Conservation (phyloP, 2,329 filamentous ascomycete genomes). For the Cercospora sp. region DNA sequence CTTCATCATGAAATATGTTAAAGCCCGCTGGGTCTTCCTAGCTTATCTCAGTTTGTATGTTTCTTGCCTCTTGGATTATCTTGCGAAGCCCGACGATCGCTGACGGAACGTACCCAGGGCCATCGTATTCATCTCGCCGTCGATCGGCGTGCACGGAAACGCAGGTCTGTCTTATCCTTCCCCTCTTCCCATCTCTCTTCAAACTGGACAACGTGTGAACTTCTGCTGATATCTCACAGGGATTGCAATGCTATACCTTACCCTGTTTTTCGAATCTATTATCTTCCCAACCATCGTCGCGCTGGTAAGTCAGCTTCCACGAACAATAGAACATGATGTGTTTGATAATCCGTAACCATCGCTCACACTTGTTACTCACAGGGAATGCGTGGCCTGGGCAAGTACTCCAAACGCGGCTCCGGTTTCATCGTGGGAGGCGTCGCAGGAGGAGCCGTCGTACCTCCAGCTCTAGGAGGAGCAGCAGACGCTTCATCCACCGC, state of each 20-base stretch:
- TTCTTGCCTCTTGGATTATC: neutral
- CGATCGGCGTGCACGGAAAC: constrained; percentile 52
- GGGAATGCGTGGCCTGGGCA: constrained; percentile 63
- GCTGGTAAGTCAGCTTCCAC: too few relatives aligned
- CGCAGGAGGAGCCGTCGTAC: constrained; percentile 68
- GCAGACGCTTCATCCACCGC: constrained; percentile 56
- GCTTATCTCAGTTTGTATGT: constrained; percentile 58
- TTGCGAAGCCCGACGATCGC: neutral
- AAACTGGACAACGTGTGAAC: neutral
- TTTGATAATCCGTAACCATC: too few relatives aligned
- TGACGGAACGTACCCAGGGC: constrained; percentile 13
- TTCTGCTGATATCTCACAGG: constrained; percentile 52
- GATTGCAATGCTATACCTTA: constrained; percentile 61
- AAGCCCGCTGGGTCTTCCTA: constrained; percentile 70
- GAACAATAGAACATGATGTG: too few relatives aligned
- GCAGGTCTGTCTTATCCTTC: constrained; percentile 37
- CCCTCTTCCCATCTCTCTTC: neutral
- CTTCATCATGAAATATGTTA: constrained; percentile 64
- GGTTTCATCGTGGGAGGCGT: constrained; percentile 73
- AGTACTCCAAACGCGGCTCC: constrained; percentile 74
- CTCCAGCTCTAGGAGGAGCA: constrained; percentile 68
- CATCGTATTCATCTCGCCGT: constrained; percentile 59
- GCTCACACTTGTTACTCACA: neutral
- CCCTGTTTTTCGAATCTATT: constrained; percentile 79
- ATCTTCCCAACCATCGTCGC: constrained; percentile 82